A percentile compares a stretch with the other conserved stretches of the same genome.
Conservation (phyloP, 2,329 filamentous ascomycete species). For the Stagonosporopsis cucurbitacearum region DNA sequence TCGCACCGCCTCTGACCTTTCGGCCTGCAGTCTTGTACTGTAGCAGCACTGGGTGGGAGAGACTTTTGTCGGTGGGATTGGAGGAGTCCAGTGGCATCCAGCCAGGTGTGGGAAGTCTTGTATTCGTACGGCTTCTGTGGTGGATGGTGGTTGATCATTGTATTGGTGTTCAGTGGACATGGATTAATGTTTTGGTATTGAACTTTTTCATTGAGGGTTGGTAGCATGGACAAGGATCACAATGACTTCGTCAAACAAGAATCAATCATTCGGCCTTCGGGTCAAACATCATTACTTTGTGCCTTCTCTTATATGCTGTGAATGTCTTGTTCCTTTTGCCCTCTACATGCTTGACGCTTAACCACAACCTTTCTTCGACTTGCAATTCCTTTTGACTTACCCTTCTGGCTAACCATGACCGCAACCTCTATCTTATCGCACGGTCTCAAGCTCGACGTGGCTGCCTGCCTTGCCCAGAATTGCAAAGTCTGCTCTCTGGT, state of each 20-base stretch:
- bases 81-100: conserved; percentile 8
- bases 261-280: not conserved
- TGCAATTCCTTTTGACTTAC: not conserved
- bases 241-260: not conserved
- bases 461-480: not conserved
- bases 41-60: conserved; percentile 14
- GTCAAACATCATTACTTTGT: not conserved
- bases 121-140: conserved; percentile 4
- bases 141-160: not conserved
- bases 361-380: not conserved
- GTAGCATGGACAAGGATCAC: not conserved
- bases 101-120: conserved; percentile 1
- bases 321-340: not conserved
- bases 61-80: conserved; percentile 1
- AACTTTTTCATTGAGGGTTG: not conserved
- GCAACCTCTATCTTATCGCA: too few species aligned
- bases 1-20: conserved; percentile 9
- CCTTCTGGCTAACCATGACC: too few species aligned
- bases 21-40: conserved; percentile 11
- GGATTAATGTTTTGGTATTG: not conserved
- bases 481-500: too few species aligned
- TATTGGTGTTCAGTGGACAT: not conserved
- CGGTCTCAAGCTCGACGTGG: too few species aligned
- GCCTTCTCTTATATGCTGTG: not conserved
- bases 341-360: not conserved